These are phyloP conservation scores for Podosphaera xanthii DNA, from an alignment of 2,329 filamentous ascomycete genomes.

Conservation along the genomic window DNA sequence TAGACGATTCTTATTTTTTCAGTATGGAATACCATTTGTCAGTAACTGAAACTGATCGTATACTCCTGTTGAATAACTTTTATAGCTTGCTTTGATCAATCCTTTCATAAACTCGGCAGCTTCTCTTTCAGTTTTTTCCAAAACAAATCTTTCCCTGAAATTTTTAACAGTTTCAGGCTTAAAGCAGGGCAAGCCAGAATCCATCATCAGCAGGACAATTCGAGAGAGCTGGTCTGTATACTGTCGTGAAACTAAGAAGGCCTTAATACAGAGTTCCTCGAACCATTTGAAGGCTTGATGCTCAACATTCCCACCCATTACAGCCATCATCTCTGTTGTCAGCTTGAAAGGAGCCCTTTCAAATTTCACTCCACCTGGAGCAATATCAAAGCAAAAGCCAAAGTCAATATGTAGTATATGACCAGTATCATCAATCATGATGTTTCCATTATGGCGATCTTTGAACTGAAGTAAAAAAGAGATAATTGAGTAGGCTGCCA, in stretches of 20 bases:
- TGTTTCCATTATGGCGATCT: slow-evolving; percentile 96
- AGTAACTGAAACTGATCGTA: slow-evolving; percentile 97
- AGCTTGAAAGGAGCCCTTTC: slow-evolving; percentile 97
- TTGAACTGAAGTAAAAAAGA: slow-evolving; percentile 97
- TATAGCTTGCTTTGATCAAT: slow-evolving; percentile 71
- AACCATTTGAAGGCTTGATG: slow-evolving; percentile 89
- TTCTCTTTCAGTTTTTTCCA: slow-evolving; percentile 78
- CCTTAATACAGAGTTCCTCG: slow-evolving; percentile 87
- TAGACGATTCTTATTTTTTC: neutral
- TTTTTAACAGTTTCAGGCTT: slow-evolving; percentile 87
- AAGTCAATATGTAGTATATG: slow-evolving; percentile 99
- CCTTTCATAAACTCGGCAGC: slow-evolving; percentile 86
- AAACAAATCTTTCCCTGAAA: slow-evolving; percentile 77
- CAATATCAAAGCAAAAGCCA: slow-evolving; percentile 98
- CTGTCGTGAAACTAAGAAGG: slow-evolving; percentile 70
- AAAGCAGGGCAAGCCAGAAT: slow-evolving; percentile 89
- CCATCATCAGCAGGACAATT: slow-evolving; percentile 85
- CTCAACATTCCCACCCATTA: slow-evolving; percentile 75
- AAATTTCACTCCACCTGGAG: slow-evolving; percentile 88
- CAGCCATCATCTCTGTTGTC: slow-evolving; percentile 92
- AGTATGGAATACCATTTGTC: slow-evolving; percentile 89
- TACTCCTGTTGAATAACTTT: slow-evolving; percentile 74
- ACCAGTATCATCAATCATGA: slow-evolving; percentile 94
- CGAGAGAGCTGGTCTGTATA: slow-evolving; percentile 77
- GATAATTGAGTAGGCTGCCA: slow-evolving; percentile 96